Base-by-base conservation (phyloP, 108 stramenopile species). In the Cyclotella sp. region DNA sequence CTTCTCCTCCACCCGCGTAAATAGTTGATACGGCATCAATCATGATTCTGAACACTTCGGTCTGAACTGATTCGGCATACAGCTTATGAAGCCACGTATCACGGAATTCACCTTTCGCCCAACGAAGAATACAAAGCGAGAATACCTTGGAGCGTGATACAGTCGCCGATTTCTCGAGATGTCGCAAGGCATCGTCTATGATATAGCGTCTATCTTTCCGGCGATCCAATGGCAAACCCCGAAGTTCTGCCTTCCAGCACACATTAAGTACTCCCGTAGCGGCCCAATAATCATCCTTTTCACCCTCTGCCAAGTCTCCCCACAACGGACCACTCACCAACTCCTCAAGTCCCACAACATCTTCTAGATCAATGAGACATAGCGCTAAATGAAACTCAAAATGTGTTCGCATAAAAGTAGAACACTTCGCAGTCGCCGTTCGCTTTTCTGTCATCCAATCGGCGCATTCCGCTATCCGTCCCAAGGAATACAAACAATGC, bases 401-500 rank as follows among this genome's bases (percentile, higher is more conserved):
- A 49, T 49, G 47, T 3, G 18, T n/a, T 49, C n/a, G 15, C 47
- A 49, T 49, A 49, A 49, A 49, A 1, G 47, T n/a, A 49, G 15
- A n/a, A 49, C 47, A 49, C 3, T n/a, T 49, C 47, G 3, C n/a
- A 49, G n/a, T 3, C 47, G 15, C n/a, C 9, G 2, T 16, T n/a
- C 47, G 15, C 3, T 49, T 16, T n/a, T n/a, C 18, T n/a, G 2
- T 16, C 3, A 49, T 49, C 47, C 47, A 49, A 1, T 49, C 47
- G 2, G 47, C 47, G 47, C 47, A 49, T 49, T 49, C 47, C n/a
- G 15, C 1, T 16, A 16, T 49, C 3, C 47, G 47, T 49, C 47
- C 47, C 47, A n/a, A n/a, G n/a, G 47, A 49, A 49, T 16, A 49
- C n/a, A 49, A 49, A n/a, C 18, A 49, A 49, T 49, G 47, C 47